Base-by-base conservation (phyloP, 768 basidiomycete genomes). In the Hypsizygus marmoreus region DNA sequence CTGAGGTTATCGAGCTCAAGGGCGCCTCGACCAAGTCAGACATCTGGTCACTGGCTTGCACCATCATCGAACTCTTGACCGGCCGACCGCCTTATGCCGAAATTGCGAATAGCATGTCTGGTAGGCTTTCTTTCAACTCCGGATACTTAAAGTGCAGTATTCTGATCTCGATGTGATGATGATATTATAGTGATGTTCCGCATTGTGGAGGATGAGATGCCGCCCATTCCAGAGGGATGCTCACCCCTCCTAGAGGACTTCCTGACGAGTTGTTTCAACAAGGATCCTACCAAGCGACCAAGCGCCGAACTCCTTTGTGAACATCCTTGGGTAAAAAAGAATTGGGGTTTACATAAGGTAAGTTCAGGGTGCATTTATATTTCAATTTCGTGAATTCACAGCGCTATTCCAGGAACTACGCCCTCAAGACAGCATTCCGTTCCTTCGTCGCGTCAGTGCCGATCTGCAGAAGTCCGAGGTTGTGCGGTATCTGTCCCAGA, bases 1-100 rank as follows among this genome's bases (percentile, higher is more conserved):
- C 95, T 2, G 95, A 99, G 67, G 91, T 97, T 40, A 98, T 99
- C 51, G 87, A 93, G 62, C 79, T 98, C 44, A 88, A 93, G 63
- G 95, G 95, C 3, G 91, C 95, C 6, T 88, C 90, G n/a, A 76
- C 86, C 0, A 93, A 93, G 57, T 87, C 91, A 20, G 94, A 97
- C 62, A 95, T 97, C 24, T 97, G 94, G 94, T 95, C 93, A 0
- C 67, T 99, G 52, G 95, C 84, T 1, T 97, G 95, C 61, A 97
- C 95, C 3, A 84, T 97, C 55, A 84, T 95, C 56, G 95, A 99
- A 67, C 76, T 99, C 19, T 71, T 97, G 53, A 95, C 93, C 5
- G 95, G 95, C 2, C 75, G 81, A 23, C 95, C 95, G 3, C 95
- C 95, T 1, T 98, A 95, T 60, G 81, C 85, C 16, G 92, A 97